Conservation (phyloP, 768 basidiomycete genomes). For the Symmetrospora coprosmae region DNA sequence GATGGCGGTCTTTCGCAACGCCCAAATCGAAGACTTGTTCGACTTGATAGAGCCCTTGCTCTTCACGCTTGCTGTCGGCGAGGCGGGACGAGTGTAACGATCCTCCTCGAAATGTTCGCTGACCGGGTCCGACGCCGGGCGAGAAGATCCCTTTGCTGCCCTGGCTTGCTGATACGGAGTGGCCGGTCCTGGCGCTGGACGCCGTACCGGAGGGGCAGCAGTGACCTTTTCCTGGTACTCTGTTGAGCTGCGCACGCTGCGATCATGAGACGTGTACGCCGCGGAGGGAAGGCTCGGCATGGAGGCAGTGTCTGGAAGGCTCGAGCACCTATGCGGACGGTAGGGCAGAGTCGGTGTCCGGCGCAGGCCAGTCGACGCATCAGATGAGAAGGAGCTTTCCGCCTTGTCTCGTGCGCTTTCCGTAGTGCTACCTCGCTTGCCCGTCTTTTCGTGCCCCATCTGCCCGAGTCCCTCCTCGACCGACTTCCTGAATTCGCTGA, state of each 20-base stretch:
- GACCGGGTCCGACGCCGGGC: too few species aligned
- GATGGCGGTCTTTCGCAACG: constrained; percentile 7
- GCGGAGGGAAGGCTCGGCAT: too few species aligned
- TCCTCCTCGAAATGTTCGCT: not conserved
- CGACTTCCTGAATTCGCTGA: not conserved
- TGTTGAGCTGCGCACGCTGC: too few species aligned
- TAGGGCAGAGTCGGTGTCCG: not conserved
- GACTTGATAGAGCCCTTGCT: not conserved
- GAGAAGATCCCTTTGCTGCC: too few species aligned
- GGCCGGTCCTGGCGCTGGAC: too few species aligned
- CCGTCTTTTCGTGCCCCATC: not conserved
- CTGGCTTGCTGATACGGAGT: too few species aligned
- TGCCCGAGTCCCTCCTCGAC: not conserved
- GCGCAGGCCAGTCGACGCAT: not conserved
- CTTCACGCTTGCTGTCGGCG: not conserved
- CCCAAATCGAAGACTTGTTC: not conserved
- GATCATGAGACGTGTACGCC: too few species aligned
- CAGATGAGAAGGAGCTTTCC: not conserved
- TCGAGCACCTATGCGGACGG: not conserved
- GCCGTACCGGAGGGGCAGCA: too few species aligned
- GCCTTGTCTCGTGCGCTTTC: too few species aligned
- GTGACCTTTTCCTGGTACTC: too few species aligned
- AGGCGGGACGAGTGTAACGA: not conserved
- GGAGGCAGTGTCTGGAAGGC: not conserved
- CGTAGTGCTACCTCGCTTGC: not conserved